These are phyloP conservation scores for Podochytrium sp. DNA, from an alignment of 192 early-diverging fungal genomes.

Conservation along the genomic window DNA sequence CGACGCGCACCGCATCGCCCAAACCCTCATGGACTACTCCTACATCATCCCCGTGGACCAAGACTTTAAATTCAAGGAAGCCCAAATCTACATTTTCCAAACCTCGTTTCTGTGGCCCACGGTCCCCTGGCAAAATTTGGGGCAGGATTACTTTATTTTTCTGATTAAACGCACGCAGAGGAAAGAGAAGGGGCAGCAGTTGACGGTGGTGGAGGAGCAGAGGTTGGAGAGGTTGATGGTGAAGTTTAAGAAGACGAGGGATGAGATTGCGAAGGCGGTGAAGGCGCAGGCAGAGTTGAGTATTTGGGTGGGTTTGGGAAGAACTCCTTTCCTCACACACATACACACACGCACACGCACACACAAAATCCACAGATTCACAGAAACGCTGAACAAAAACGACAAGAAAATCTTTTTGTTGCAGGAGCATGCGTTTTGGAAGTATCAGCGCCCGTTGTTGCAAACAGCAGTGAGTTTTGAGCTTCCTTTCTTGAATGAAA, in stretches of 20 bases:
- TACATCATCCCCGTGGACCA: constrained; percentile 47
- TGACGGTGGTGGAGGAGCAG: constrained; percentile 43
- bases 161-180: constrained; percentile 41
- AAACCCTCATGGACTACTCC: constrained; percentile 38
- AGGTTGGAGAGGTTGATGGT: constrained; percentile 33
- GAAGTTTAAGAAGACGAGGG: constrained; percentile 33
- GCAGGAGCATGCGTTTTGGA: constrained; percentile 50
- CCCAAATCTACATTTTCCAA: constrained; percentile 40
- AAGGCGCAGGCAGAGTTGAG: constrained; percentile 36
- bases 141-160: constrained; percentile 43
- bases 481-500: neutral
- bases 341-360: neutral
- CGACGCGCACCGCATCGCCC: constrained; percentile 35
- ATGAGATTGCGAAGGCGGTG: constrained; percentile 33
- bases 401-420: constrained; percentile 38
- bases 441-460: constrained; percentile 29
- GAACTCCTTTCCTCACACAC: neutral
- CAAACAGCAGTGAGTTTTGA: constrained; percentile 7
- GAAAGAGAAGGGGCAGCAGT: constrained; percentile 28
- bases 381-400: constrained; percentile 31
- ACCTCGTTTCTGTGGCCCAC: constrained; percentile 39
- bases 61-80: constrained; percentile 41
- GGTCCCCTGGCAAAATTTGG: constrained; percentile 21
- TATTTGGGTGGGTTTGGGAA: neutral
- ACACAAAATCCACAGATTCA: constrained; percentile 10